Conservation (phyloP, 805 yeast genomes). For the Suhomyces vadensis region DNA sequence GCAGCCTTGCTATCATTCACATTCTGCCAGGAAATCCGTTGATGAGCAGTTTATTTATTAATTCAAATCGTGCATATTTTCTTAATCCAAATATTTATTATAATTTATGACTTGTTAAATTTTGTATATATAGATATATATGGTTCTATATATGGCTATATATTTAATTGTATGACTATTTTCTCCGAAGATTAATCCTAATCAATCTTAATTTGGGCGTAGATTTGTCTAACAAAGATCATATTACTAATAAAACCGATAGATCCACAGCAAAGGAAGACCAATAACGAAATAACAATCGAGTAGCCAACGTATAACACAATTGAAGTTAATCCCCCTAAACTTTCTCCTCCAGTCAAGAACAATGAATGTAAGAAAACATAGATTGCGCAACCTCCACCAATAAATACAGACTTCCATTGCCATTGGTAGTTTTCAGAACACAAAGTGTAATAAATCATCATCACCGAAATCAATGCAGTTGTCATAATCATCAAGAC, state of each 20-base stretch:
- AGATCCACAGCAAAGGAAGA: constrained; percentile 84
- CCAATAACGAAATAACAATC: constrained; percentile 61
- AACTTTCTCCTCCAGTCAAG: constrained; percentile 60
- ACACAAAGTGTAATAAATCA: constrained; percentile 82
- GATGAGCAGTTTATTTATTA: too few relatives aligned
- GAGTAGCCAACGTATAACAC: constrained; percentile 86
- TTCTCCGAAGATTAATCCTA: constrained; percentile 13
- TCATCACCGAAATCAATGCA: constrained; percentile 72
- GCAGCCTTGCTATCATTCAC: too few relatives aligned
- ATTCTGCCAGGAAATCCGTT: too few relatives aligned
- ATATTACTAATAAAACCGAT: constrained; percentile 79
- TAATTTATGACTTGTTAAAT: neutral
- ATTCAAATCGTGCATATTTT: neutral
- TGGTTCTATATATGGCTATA: neutral
- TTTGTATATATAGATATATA: constrained; percentile 1
- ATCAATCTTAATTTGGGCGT: constrained; percentile 84
- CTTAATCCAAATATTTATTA: neutral
- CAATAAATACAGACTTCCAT: constrained; percentile 85
- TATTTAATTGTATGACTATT: constrained; percentile 1
- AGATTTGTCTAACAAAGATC: constrained; percentile 75
- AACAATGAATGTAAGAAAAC: constrained; percentile 81
- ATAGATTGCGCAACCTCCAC: constrained; percentile 87
- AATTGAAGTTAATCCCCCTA: constrained; percentile 74
- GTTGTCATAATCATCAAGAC: constrained; percentile 81
- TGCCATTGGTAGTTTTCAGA: constrained; percentile 96